phyloP scores from a whole-genome alignment of 306 rosid species.

The Hippophae rhamnoides region DNA sequence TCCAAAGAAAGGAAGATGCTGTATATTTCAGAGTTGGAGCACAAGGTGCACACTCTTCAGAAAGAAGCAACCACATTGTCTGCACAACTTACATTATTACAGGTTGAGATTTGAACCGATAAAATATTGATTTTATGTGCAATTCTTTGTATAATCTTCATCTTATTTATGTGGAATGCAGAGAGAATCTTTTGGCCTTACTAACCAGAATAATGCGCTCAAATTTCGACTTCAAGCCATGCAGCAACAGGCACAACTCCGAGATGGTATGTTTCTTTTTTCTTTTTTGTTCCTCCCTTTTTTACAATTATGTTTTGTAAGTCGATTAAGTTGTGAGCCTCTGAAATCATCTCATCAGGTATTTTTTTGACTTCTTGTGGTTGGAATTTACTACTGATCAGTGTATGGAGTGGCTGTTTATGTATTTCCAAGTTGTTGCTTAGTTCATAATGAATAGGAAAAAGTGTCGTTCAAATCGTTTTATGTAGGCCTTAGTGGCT shows the following conservation, averaged over 20 bases:
- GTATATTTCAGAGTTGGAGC: slow-evolving; percentile 86
- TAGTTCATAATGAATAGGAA: too few species aligned
- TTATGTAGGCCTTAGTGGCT: too few species aligned
- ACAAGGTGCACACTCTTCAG: slow-evolving; percentile 88
- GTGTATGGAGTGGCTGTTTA: too few species aligned
- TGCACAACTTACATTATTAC: slow-evolving; percentile 80
- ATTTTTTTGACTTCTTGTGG: too few species aligned
- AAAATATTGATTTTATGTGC: not conserved
- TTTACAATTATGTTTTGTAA: too few species aligned
- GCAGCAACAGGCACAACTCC: slow-evolving; percentile 95
- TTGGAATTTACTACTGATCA: too few species aligned
- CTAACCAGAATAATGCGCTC: slow-evolving; percentile 78
- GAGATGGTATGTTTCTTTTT: slow-evolving; percentile 56
- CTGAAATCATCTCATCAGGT: too few species aligned
- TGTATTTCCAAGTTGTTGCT: too few species aligned
- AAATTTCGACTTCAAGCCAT: slow-evolving; percentile 98
- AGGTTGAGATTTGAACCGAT: slow-evolving; percentile 38
- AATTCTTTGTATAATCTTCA: slow-evolving; percentile 4
- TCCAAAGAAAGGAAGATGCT: slow-evolving; percentile 94
- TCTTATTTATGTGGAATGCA: slow-evolving; percentile 18
- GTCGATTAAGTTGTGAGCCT: too few species aligned
- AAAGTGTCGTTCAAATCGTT: too few species aligned
- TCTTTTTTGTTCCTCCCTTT: too few species aligned
- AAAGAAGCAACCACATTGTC: slow-evolving; percentile 95
- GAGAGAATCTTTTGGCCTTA: slow-evolving; percentile 86